Percentiles rank a stretch among this genome's conserved stretches.
phyloP scores from a whole-genome alignment of 2,329 filamentous ascomycete species.

The Paramyrothecium sp. region DNA sequence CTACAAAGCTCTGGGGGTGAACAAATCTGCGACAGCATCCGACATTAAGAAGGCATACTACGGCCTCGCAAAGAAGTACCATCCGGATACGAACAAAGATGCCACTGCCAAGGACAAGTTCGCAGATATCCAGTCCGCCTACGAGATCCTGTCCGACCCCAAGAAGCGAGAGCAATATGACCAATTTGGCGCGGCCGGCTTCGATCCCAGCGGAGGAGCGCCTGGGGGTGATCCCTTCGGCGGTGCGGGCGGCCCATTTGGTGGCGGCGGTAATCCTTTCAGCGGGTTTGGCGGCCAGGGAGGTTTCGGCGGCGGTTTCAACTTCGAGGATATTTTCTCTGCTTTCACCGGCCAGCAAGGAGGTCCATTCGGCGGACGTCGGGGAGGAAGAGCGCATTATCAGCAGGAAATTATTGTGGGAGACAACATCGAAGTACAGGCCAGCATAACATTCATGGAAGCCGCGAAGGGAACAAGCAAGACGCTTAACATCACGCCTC shows the following conservation, averaged over 20 bases:
- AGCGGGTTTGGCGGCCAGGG: conserved; percentile 55
- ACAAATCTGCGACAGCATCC: conserved; percentile 72
- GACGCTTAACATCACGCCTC: conserved; percentile 81
- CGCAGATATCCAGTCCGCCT: conserved; percentile 86
- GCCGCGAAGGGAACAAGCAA: conserved; percentile 88
- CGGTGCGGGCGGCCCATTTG: conserved; percentile 63
- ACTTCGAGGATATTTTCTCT: conserved; percentile 93
- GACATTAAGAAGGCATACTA: conserved; percentile 99
- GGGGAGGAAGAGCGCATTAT: conserved; percentile 63
- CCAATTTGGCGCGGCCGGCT: conserved; percentile 83
- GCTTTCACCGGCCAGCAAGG: conserved; percentile 67
- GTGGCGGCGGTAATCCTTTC: conserved; percentile 65
- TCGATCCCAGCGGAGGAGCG: conserved; percentile 71
- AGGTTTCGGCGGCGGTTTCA: conserved; percentile 80
- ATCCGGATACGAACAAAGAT: conserved; percentile 98
- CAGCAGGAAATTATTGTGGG: conserved; percentile 81
- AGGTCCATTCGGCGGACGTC: conserved; percentile 53
- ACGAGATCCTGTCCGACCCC: conserved; percentile 88
- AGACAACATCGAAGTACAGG: conserved; percentile 92
- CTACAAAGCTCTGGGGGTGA: conserved; percentile 82
- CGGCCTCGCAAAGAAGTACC: conserved; percentile 93
- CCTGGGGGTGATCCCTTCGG: conserved; percentile 60
- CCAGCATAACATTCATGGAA: conserved; percentile 92
- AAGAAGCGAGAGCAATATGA: conserved; percentile 93
- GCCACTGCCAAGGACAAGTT: conserved; percentile 92